Evolutionary conservation across 176 grass and related monocot genomes (phyloP), one percentile per base, ranked within the genome.

Genomic region (Themeda triandra): DNA sequence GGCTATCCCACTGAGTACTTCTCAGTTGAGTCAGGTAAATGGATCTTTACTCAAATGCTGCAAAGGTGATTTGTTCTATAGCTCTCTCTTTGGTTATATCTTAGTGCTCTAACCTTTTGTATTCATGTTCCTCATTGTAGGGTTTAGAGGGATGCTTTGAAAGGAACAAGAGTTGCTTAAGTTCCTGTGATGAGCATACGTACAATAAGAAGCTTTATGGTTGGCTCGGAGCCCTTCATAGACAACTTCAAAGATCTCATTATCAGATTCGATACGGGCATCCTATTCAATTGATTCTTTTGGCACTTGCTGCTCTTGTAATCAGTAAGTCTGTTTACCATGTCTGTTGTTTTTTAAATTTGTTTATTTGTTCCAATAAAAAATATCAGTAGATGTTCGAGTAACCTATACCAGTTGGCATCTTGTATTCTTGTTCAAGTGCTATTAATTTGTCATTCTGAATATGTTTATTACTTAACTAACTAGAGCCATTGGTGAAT

Each of bases 121-220:
- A 42, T 24, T 32, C 23, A 2, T 39, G 58, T 84, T 76, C 70
- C 33, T 76, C 45, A 44, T 54, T 80, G 4, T 60, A 89, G 89
- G 81, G 77, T 46, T 82, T 81, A 69, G 87, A 92, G 83, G 85
- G 60, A 67, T 93, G 80, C 77, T 95, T 78, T 81, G 87, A 94
- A 79, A 87, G 89, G 78, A 94, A 75, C 83, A 92, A 89, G 75
- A 78, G 81, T 63, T 93, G 83, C 77, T 73, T 92, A n/a, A 95
- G 86, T 80, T 69, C 85, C 30, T 90, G 82, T 77, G 83, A 80
- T 71, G 89, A 87, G 62, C 77, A 51, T 63, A 81, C 73, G 83
- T 94, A 83, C 56, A 84, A 95, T 80, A 93, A 93, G 70, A 85
- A 93, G 77, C 78, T 95, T 83, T 92, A 90, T 87, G 87, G 89